Base-by-base conservation (phyloP, 176 grass and related monocot genomes). In the Triticum turgidum region DNA sequence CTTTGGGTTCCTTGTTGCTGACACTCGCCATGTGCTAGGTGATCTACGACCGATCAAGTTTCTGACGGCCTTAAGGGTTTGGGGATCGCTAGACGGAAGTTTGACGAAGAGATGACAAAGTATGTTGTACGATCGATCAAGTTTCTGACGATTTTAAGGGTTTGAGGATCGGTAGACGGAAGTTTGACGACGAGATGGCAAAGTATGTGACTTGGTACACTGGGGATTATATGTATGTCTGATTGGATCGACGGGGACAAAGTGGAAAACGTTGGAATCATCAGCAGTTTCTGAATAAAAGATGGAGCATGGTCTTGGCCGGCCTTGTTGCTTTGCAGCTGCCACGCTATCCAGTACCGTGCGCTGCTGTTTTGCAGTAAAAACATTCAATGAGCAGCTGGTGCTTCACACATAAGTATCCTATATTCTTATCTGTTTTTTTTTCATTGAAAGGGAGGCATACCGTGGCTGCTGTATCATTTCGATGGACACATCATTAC, bases 271-370 rank as follows among this genome's bases (percentile, higher is more conserved):
- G 85, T 91, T 54, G 89, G 68, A 69, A 77, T 69, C 84, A 22
- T 85, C 89, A 84, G 69, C 61, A 41, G 76, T 11, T 83, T 41
- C 7, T 24, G 69, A 87, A 62, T 80, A 87, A 87, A 90, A 83
- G 61, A 76, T 51, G 49, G 30, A 30, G 87, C 45, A 69, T 61
- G 81, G 56, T 79, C 70, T 83, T 65, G 79, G 84, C 85, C 85
- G 85, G 89, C 89, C 89, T 80, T 84, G 81, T 82, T 91, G 81
- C 35, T 49, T 84, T 76, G 85, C 85, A 91, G 85, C 85, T 88
- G 89, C 85, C 49, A 87, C 89, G 29, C 62, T 84, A 80, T 90
- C 89, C 59, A 66, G 27, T 49, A 66, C 80, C 29, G 14, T 61
- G 81, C 69, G 68, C 68, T 62, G 76, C 29, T 84, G 76, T 68